Conservation (phyloP, 306 rosid species). For the Dryas drummondii region DNA sequence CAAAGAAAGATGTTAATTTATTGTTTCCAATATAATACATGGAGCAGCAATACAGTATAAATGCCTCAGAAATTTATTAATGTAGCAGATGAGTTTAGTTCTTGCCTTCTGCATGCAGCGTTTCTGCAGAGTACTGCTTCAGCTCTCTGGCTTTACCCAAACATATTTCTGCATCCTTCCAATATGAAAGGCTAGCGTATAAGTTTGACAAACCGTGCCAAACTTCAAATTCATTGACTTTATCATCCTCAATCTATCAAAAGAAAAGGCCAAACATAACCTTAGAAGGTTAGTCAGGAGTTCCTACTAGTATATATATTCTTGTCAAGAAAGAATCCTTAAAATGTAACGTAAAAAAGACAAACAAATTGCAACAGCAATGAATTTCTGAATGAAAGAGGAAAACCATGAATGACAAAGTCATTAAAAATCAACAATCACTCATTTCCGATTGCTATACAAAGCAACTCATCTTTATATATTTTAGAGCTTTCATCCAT, state of each 20-base stretch:
- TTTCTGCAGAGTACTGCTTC: constrained; percentile 58
- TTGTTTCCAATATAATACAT: too few species aligned
- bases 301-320: background rate
- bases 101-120: constrained; percentile 75
- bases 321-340: background rate
- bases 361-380: background rate
- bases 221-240: constrained; percentile 72
- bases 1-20: too few species aligned
- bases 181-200: constrained; percentile 83
- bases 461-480: background rate
- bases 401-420: background rate
- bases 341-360: background rate
- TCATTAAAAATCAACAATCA: background rate
- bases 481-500: background rate
- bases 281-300: constrained; percentile 10
- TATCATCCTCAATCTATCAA: constrained; percentile 64
- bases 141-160: constrained; percentile 77
- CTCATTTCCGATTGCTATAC: background rate
- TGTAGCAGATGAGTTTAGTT: constrained; percentile 12
- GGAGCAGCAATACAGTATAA: background rate
- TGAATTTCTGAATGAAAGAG: background rate
- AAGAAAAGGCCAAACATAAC: constrained; percentile 20
- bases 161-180: constrained; percentile 95
- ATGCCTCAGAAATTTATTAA: constrained; percentile 13
- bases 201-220: constrained; percentile 93